A percentile compares a stretch with the other conserved stretches of the same genome.
Conservation (phyloP, 1,284 basidiomycete genomes). For the Malassezia yamatoensis region DNA sequence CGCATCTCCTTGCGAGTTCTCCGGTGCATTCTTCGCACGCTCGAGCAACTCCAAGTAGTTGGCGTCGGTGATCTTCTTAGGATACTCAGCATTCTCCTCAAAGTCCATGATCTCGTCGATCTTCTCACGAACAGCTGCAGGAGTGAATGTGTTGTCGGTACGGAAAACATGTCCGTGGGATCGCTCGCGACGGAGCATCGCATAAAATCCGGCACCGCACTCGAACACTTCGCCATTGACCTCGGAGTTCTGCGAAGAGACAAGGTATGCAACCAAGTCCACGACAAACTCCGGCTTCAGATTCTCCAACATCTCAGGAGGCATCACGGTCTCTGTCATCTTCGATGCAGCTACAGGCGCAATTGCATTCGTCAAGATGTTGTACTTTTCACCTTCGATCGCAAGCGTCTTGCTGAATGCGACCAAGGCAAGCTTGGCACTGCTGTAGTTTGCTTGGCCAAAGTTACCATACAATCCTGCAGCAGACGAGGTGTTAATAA, state of each 20-base stretch:
- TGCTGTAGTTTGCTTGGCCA: constrained; percentile 76
- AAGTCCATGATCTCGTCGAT: constrained; percentile 67
- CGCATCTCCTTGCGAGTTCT: constrained; percentile 62
- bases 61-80: constrained; percentile 59
- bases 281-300: constrained; percentile 89
- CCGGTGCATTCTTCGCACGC: constrained; percentile 58
- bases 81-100: constrained; percentile 61
- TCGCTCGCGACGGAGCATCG: constrained; percentile 87
- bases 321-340: constrained; percentile 92
- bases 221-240: constrained; percentile 83
- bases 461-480: constrained; percentile 65
- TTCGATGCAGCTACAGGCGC: constrained; percentile 86
- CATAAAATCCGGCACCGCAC: constrained; percentile 83
- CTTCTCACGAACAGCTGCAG: constrained; percentile 60
- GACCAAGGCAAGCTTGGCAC: constrained; percentile 51
- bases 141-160: constrained; percentile 81
- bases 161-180: constrained; percentile 76
- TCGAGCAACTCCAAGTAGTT: constrained; percentile 58
- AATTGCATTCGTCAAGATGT: constrained; percentile 75
- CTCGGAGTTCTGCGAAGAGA: constrained; percentile 49
- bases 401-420: constrained; percentile 76
- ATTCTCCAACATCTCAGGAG: constrained; percentile 86
- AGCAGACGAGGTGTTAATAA: constrained; percentile 48
- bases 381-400: constrained; percentile 78
- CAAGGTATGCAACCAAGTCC: constrained; percentile 56